Evolutionary conservation across 2,329 filamentous ascomycete genomes (phyloP).

Genomic region (Aschersonia sp.): DNA sequence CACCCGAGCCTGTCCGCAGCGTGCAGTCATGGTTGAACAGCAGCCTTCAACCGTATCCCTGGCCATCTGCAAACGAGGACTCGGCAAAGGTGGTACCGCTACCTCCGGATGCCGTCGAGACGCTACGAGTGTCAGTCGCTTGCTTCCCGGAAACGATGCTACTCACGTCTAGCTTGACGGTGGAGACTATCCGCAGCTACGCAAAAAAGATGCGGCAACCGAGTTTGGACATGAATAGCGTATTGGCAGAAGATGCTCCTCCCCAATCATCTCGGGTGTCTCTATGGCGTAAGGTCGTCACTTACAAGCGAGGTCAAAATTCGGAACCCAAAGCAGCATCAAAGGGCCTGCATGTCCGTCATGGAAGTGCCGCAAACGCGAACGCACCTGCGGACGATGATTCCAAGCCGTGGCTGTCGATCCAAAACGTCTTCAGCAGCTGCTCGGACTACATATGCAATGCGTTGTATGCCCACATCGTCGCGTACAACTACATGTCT

Average conservation of each 20-base stretch:
- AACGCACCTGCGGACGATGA: slow-evolving; percentile 7
- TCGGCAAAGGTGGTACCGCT: slow-evolving; percentile 29
- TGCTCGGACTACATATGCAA: slow-evolving; percentile 42
- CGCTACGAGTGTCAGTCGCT: slow-evolving; percentile 34
- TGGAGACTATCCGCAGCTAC: slow-evolving; percentile 43
- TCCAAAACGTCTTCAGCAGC: slow-evolving; percentile 36
- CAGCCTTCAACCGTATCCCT: slow-evolving; percentile 14
- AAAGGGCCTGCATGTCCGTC: slow-evolving; percentile 1
- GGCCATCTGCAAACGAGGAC: slow-evolving; percentile 18
- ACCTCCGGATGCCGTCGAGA: slow-evolving; percentile 38
- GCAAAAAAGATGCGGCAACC: slow-evolving; percentile 37
- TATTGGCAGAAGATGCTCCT: slow-evolving; percentile 7
- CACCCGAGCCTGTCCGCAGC: slow-evolving; percentile 18
- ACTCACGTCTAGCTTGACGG: slow-evolving; percentile 35
- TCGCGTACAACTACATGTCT: slow-evolving; percentile 44
- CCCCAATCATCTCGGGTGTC: slow-evolving; percentile 12
- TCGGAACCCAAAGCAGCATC: slow-evolving; percentile 1
- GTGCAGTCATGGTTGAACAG: slow-evolving; percentile 22
- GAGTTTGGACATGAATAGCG: slow-evolving; percentile 9
- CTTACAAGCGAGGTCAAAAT: slow-evolving; percentile 10
- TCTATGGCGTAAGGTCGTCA: slow-evolving; percentile 21
- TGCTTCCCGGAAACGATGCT: slow-evolving; percentile 48
- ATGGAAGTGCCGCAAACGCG: slow-evolving; percentile 3
- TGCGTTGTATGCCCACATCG: slow-evolving; percentile 42
- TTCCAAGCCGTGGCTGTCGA: slow-evolving; percentile 24